Evolutionary conservation across 805 yeast genomes (phyloP).

Genomic region (Spathaspora hagerdaliae): DNA sequence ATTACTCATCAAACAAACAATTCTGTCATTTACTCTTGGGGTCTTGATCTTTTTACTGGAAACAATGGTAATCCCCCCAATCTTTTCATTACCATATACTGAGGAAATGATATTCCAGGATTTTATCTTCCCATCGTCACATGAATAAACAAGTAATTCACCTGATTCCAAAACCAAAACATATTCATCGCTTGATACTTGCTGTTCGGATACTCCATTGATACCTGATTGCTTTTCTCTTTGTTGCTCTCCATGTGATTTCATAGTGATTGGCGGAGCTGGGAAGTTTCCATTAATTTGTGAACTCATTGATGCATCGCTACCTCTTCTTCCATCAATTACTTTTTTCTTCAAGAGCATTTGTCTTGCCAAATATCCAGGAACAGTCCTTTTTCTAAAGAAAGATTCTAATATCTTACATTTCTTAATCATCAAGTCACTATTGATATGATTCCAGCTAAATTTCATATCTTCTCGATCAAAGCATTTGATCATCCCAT

Average conservation of each 20-base stretch:
- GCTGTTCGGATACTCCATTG: neutral
- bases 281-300: constrained; percentile 33
- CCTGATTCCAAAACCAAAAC: constrained; percentile 53
- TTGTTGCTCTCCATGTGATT: constrained; percentile 7
- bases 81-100: constrained; percentile 13
- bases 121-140: constrained; percentile 44
- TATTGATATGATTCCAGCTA: constrained; percentile 23
- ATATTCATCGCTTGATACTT: constrained; percentile 40
- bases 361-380: constrained; percentile 39
- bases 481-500: constrained; percentile 56
- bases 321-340: constrained; percentile 25
- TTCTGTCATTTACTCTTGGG: constrained; percentile 71
- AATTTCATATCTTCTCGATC: constrained; percentile 44
- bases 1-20: constrained; percentile 50
- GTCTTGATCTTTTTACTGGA: constrained; percentile 57
- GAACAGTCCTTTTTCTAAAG: constrained; percentile 53
- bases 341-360: constrained; percentile 16
- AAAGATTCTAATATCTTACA: constrained; percentile 51
- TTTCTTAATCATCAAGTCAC: constrained; percentile 12
- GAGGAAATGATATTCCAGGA: constrained; percentile 21
- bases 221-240: neutral
- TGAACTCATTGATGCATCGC: constrained; percentile 20
- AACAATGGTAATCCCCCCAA: constrained; percentile 22
- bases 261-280: constrained; percentile 17
- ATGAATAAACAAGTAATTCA: constrained; percentile 43